Base-by-base conservation (phyloP, 2,329 filamentous ascomycete genomes). In the Pestalotiopsis sp. region DNA sequence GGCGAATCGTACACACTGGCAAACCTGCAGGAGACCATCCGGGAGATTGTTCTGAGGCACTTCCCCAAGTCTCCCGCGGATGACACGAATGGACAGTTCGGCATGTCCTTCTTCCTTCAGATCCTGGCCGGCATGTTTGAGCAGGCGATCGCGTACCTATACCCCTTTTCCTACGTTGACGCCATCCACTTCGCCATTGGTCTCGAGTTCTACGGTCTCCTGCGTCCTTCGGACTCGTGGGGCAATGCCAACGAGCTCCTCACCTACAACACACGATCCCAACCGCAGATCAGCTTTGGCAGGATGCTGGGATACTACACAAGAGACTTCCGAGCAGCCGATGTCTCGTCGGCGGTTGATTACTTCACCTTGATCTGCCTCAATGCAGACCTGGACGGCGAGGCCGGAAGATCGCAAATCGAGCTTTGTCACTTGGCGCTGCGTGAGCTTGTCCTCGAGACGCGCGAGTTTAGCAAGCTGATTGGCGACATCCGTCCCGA, bases 301-400 rank as follows among this genome's bases (percentile, higher is more conserved):
- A 92, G 93, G 69, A 93, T 98, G 85, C 86, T 98, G 70, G 97
- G 95, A 56, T 94, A 96, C 79, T 99, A 99, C 84, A 99, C 97
- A 4, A 90, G 92, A 66, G 95, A 98, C 80, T 99, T 99, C 88
- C 92, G 96, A 66, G 93, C 94, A 38, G 95, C 94, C 23, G 91
- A 97, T 76, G 92, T 94, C 6, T 92, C 93, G 68, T 93, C 94
- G 41, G 96, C 97, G 2, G 93, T 97, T 20, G 96, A 99, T 79
- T 99, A 99, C 79, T 89, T 99, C 62, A 89, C 91, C 5, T 83
- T 99, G 68, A 95, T 99, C 76, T 97, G 94, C 79, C 89, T 99
- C 68, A 98, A 98, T 78, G 89, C 91, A 64, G 95, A 98, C 78
- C 85, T 97, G 58, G 88, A 87, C 31, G 92, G 91, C 23, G 88